phyloP scores from a whole-genome alignment of 148 eudicot species.

The Chenopodium berlandieri region DNA sequence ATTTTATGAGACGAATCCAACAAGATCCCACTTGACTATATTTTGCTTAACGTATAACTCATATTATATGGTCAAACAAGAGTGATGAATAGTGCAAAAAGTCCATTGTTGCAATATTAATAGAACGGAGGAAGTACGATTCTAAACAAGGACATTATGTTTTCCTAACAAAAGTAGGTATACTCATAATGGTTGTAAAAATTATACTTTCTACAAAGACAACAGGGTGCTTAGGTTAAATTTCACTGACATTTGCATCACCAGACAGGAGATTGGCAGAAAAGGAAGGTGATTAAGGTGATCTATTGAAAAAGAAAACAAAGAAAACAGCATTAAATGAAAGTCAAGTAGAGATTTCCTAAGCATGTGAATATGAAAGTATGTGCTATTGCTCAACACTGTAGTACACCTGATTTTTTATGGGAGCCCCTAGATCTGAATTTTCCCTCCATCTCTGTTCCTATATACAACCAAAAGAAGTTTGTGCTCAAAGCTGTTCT shows the following conservation, averaged over 20 bases:
- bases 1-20: too few relatives aligned
- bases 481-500: too few relatives aligned
- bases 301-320: background rate
- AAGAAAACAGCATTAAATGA: background rate
- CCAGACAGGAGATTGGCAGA: background rate
- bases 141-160: background rate
- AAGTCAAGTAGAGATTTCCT: background rate
- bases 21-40: too few relatives aligned
- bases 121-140: background rate
- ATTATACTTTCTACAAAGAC: background rate
- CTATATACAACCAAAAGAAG: too few relatives aligned
- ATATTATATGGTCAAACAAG: too few relatives aligned
- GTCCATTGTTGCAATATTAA: too few relatives aligned
- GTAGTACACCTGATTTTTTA: too few relatives aligned
- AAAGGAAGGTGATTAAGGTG: slow-evolving; percentile 2
- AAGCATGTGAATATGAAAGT: background rate
- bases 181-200: background rate
- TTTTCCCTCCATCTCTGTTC: too few relatives aligned
- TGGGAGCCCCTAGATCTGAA: too few relatives aligned
- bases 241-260: background rate
- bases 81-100: too few relatives aligned
- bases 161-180: background rate
- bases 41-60: too few relatives aligned
- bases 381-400: background rate
- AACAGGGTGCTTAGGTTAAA: background rate